Evolutionary conservation across 441 rosid genomes (phyloP), one percentile per base, ranked within the genome.

Genomic region (Sinapis alba): DNA sequence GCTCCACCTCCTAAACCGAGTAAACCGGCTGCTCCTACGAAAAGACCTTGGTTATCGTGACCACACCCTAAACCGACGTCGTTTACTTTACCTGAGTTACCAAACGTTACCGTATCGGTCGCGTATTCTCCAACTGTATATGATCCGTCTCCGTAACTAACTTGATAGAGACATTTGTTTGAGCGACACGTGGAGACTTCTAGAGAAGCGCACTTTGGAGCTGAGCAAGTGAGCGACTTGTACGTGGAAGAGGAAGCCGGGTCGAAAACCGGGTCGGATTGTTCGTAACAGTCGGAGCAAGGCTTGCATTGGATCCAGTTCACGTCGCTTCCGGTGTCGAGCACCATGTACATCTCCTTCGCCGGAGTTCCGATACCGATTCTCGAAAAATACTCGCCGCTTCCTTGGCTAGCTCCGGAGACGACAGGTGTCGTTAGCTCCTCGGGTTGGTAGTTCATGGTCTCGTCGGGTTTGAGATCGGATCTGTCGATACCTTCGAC

Each of bases 241-340:
- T 74, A 87, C 4, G 91, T 62, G 2, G 91, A 84, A 7, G 91
- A 87, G 0, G 56, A 20, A 6, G 74, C 5, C 58, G 91, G 93
- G 76, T 81, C 68, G 77, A 81, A 87, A 6, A 86, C 23, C 30
- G 93, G 91, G 80, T 89, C 93, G 72, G 89, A 38, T 81, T 89
- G 89, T 76, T 87, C 83, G 78, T 89, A 87, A 53, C 93, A 89
- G 1, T 86, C 85, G 58, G 57, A 0, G 62, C 90, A 89, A 27
- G 91, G 89, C 47, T 70, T 16, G 62, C 91, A 89, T 63, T 87
- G 93, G 65, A 89, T 71, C 93, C 93, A 89, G 27, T 65, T 85
- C 8, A 87, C 19, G 75, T 89, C 93, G 65, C 91, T 87, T 18
- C 93, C 93, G 3, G 93, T 89, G 74, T 89, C 93, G 6, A 87